Percentiles rank a stretch among this genome's conserved stretches.
Evolutionary conservation across 345 rosid genomes (phyloP).

Genomic region (Erodium maritimum): DNA sequence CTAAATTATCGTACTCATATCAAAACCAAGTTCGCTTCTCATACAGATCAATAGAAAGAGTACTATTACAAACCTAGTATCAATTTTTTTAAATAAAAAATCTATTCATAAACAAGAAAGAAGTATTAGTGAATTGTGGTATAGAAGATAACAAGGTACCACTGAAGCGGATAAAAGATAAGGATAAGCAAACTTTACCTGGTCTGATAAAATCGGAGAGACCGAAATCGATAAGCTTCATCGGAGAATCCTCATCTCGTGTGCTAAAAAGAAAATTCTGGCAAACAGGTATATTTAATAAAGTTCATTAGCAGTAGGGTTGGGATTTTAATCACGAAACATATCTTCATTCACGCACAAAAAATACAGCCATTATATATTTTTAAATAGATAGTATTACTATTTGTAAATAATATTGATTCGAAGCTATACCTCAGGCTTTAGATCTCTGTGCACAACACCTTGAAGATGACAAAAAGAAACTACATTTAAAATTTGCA

Average conservation of each 20-base stretch:
- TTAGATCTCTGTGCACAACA: conserved; percentile 90
- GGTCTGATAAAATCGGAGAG: conserved; percentile 70
- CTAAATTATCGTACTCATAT: too few relatives aligned
- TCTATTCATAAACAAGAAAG: background rate
- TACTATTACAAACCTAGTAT: too few relatives aligned
- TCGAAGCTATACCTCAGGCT: conserved; percentile 65
- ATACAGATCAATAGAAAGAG: background rate
- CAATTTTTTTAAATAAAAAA: background rate
- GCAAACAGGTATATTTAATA: conserved; percentile 10
- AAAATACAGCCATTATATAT: background rate
- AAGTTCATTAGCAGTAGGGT: background rate
- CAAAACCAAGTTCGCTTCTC: background rate
- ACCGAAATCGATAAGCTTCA: conserved; percentile 96
- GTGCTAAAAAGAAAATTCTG: conserved; percentile 91
- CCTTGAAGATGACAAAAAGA: conserved; percentile 96
- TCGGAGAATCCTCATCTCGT: conserved; percentile 58
- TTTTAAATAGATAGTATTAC: background rate
- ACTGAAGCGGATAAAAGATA: background rate
- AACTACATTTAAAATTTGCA: conserved; percentile 71
- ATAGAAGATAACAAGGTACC: background rate
- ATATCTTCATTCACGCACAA: background rate
- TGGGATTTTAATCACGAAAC: background rate
- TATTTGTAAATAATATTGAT: conserved; percentile 4
- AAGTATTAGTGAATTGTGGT: background rate
- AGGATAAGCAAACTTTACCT: conserved; percentile 30